Conservation (phyloP, 2,329 filamentous ascomycete genomes). For the Xylaria sp. region DNA sequence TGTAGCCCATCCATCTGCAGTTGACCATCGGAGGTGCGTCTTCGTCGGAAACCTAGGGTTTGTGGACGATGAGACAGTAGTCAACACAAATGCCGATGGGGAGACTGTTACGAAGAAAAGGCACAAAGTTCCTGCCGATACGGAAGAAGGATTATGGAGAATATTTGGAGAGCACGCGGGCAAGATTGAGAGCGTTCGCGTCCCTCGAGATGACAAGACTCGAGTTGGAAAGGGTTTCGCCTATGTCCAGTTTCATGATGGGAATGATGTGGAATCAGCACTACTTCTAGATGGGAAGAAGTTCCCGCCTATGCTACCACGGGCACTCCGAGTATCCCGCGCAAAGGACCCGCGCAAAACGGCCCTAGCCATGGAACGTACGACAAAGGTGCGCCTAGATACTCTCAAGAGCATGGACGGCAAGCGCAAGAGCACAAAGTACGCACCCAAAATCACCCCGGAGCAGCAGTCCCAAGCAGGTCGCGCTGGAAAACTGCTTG, state of each 20-base stretch:
- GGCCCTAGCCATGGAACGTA: slow-evolving; percentile 54
- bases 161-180: slow-evolving; percentile 75
- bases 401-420: slow-evolving; percentile 38
- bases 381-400: slow-evolving; percentile 49
- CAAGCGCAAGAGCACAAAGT: slow-evolving; percentile 54
- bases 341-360: slow-evolving; percentile 77
- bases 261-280: slow-evolving; percentile 88
- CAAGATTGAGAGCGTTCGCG: slow-evolving; percentile 89
- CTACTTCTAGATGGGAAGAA: slow-evolving; percentile 88
- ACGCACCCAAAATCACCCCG: slow-evolving; percentile 72
- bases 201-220: slow-evolving; percentile 86
- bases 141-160: slow-evolving; percentile 92
- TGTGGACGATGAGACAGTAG: slow-evolving; percentile 84
- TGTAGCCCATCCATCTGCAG: slow-evolving; percentile 82
- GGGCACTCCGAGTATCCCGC: slow-evolving; percentile 81
- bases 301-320: slow-evolving; percentile 91
- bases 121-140: slow-evolving; percentile 76
- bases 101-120: slow-evolving; percentile 74
- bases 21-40: slow-evolving; percentile 87
- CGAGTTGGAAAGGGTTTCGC: slow-evolving; percentile 96
- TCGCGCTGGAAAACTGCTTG: slow-evolving; percentile 76
- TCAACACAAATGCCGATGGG: slow-evolving; percentile 68
- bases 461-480: slow-evolving; percentile 74
- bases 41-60: slow-evolving; percentile 98
- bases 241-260: slow-evolving; percentile 94